Evolutionary conservation across 306 rosid genomes (phyloP).

Genomic region (Vicia villosa): DNA sequence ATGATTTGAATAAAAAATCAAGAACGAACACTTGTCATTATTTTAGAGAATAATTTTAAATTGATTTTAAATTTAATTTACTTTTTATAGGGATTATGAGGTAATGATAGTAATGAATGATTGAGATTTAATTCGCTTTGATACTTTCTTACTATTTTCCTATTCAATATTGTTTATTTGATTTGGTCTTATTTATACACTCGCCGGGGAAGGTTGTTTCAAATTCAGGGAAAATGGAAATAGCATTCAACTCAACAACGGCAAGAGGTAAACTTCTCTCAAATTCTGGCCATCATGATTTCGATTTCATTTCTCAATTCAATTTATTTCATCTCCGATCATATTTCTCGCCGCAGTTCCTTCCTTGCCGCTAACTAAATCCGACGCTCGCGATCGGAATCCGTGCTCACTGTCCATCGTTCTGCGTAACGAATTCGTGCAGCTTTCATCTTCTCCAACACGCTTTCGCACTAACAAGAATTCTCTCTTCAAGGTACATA

Average conservation of each 20-base stretch:
- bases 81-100: too few relatives aligned
- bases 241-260: constrained; percentile 51
- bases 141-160: too few relatives aligned
- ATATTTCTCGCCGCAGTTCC: constrained; percentile 44
- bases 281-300: too few relatives aligned
- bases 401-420: constrained; percentile 32
- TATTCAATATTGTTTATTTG: too few relatives aligned
- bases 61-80: too few relatives aligned
- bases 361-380: constrained; percentile 40
- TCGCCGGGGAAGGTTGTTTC: neutral
- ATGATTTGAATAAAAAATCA: too few relatives aligned
- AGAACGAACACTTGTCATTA: too few relatives aligned
- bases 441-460: constrained; percentile 42
- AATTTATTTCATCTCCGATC: neutral
- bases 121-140: too few relatives aligned
- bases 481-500: constrained; percentile 50
- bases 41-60: too few relatives aligned
- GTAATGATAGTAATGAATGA: too few relatives aligned
- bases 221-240: constrained; percentile 50
- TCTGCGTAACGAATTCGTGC: constrained; percentile 33
- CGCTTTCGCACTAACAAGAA: constrained; percentile 37
- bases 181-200: too few relatives aligned
- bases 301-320: neutral
- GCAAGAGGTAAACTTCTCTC: constrained; percentile 43
- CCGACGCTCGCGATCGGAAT: constrained; percentile 35